Percentiles rank a stretch among this genome's conserved stretches.
phyloP scores from a whole-genome alignment of 2,329 filamentous ascomycete genomes.

The Lasiodiplodia sp. region DNA sequence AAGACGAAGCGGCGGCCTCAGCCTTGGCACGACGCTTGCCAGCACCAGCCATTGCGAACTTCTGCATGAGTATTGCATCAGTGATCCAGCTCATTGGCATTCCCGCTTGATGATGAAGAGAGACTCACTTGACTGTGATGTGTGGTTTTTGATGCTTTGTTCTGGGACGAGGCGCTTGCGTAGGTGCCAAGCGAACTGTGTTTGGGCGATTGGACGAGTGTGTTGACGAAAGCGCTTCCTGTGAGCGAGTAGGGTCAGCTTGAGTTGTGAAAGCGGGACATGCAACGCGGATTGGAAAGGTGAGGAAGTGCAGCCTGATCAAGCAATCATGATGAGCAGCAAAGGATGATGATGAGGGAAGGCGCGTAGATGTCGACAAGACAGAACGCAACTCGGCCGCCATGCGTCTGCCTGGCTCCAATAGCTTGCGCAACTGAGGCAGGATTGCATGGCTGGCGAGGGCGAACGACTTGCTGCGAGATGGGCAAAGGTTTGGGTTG shows the following conservation, averaged over 20 bases:
- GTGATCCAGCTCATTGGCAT: background rate
- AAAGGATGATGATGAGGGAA: background rate
- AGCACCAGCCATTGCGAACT: slow-evolving; percentile 46
- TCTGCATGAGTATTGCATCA: background rate
- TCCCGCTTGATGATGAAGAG: background rate
- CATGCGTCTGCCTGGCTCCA: background rate
- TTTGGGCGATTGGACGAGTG: background rate
- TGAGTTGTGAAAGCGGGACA: slow-evolving; percentile 35
- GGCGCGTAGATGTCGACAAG: background rate
- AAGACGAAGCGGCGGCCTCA: slow-evolving; percentile 41
- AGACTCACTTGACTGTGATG: background rate
- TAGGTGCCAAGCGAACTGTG: background rate
- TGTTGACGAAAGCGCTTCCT: background rate
- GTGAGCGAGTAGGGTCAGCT: background rate
- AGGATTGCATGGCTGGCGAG: background rate
- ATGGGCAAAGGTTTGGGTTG: background rate
- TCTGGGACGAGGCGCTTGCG: slow-evolving; percentile 6
- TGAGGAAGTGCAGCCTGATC: background rate
- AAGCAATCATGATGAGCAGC: background rate
- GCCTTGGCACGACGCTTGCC: slow-evolving; percentile 43
- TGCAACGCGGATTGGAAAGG: background rate
- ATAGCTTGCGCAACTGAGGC: background rate
- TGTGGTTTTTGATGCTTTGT: background rate
- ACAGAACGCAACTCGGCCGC: background rate
- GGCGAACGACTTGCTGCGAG: background rate